Conservation (phyloP, 768 basidiomycete species). For the Collybia sp. region DNA sequence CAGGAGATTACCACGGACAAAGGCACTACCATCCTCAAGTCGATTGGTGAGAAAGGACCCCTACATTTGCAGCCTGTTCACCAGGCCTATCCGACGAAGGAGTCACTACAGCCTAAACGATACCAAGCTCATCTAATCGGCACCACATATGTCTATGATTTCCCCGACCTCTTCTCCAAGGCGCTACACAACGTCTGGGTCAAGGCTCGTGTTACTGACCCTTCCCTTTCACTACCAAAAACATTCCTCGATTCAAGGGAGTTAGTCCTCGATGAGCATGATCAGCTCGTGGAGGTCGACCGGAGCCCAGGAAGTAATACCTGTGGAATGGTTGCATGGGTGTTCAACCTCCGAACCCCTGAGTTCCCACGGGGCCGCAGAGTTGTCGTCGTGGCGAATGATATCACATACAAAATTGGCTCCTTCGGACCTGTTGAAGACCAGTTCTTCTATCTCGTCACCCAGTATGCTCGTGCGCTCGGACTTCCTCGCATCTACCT, state of each 20-base stretch:
- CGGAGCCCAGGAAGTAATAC: slow-evolving; percentile 91
- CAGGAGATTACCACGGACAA: slow-evolving; percentile 97
- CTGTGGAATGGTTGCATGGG: slow-evolving; percentile 98
- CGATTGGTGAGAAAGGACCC: slow-evolving; percentile 96
- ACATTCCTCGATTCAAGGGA: slow-evolving; percentile 80
- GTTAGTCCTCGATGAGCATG: slow-evolving; percentile 91
- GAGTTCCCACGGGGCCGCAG: slow-evolving; percentile 89
- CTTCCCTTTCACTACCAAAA: slow-evolving; percentile 71
- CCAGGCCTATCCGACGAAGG: slow-evolving; percentile 93
- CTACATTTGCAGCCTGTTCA: slow-evolving; percentile 94
- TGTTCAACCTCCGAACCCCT: slow-evolving; percentile 87
- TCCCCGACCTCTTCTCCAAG: slow-evolving; percentile 98
- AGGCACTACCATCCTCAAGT: slow-evolving; percentile 93
- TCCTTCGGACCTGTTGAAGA: slow-evolving; percentile 97
- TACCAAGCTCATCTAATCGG: slow-evolving; percentile 98
- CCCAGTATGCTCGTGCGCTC: slow-evolving; percentile 83
- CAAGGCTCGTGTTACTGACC: slow-evolving; percentile 57
- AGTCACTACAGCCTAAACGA: slow-evolving; percentile 96
- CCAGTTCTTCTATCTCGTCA: slow-evolving; percentile 93
- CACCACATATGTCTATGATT: slow-evolving; percentile 98
- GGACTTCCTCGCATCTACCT: slow-evolving; percentile 96
- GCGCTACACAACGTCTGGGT: slow-evolving; percentile 92
- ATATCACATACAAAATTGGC: slow-evolving; percentile 98
- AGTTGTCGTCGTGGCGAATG: slow-evolving; percentile 90
- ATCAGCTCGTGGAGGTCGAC: slow-evolving; percentile 85